Evolutionary conservation across 1,284 basidiomycete genomes (phyloP).

Genomic region (Spongispora temasekensis): DNA sequence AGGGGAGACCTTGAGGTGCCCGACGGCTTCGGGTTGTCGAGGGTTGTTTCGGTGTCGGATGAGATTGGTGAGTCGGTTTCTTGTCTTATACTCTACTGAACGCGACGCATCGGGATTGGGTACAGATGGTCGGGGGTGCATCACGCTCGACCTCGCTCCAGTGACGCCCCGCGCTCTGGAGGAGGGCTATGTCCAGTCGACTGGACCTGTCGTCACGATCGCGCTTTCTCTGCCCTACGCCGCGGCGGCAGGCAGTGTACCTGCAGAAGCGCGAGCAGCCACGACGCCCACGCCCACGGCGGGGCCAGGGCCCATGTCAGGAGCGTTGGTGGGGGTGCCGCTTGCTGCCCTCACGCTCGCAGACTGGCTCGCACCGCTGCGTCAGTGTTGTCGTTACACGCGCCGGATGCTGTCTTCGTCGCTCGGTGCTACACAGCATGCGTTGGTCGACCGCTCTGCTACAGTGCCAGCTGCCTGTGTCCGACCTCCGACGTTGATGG

Average conservation of each 20-base stretch:
- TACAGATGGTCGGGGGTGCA: constrained; percentile 10
- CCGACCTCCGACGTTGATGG: background rate
- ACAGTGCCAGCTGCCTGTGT: background rate
- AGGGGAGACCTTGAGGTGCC: too few species aligned
- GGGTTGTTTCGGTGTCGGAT: constrained; percentile 52
- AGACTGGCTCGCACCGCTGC: constrained; percentile 51
- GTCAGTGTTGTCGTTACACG: constrained; percentile 52
- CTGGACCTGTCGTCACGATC: constrained; percentile 41
- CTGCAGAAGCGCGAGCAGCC: too few species aligned
- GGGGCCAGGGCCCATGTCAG: too few species aligned
- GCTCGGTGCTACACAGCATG: constrained; percentile 36
- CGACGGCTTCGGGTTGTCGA: constrained; percentile 55
- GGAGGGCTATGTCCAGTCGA: constrained; percentile 42
- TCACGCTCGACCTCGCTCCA: constrained; percentile 58
- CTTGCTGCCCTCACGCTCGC: constrained; percentile 1
- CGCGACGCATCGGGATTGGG: background rate
- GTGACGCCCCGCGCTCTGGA: constrained; percentile 45
- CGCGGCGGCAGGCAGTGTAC: too few species aligned
- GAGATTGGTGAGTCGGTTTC: constrained; percentile 23
- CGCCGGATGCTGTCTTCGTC: constrained; percentile 51
- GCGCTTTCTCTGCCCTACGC: constrained; percentile 35
- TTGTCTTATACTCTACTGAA: too few species aligned
- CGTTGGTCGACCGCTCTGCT: constrained; percentile 32
- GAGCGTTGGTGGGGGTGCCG: too few species aligned
- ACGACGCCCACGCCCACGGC: too few species aligned